Evolutionary conservation across 2,329 filamentous ascomycete genomes (phyloP).

Genomic region (Aquanectria penicillioides): DNA sequence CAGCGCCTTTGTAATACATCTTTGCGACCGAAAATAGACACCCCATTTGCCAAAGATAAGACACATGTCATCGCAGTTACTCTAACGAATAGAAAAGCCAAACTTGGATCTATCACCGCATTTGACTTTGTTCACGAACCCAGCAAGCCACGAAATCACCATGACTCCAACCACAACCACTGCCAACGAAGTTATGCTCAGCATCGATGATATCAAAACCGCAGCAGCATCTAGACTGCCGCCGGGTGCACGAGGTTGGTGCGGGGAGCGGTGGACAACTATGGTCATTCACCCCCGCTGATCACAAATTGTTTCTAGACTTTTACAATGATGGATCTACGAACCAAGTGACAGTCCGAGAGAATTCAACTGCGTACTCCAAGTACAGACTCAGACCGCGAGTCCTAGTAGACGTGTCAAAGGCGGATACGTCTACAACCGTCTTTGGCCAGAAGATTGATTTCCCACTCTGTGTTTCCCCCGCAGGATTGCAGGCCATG

Average conservation of each 20-base stretch:
- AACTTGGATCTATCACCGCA: no score
- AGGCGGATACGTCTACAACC: neutral
- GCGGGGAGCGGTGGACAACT: neutral
- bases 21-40: no score
- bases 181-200: neutral
- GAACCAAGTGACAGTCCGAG: neutral
- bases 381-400: conserved; percentile 13
- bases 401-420: conserved; percentile 17
- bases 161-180: no score
- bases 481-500: conserved; percentile 61
- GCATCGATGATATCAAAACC: neutral
- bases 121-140: no score
- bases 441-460: conserved; percentile 42
- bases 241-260: neutral
- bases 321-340: conserved; percentile 12
- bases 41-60: no score
- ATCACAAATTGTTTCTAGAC: no score
- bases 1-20: no score
- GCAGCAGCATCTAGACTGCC: neutral
- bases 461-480: conserved; percentile 61
- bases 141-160: no score
- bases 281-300: neutral
- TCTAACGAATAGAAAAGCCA: no score
- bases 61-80: no score
- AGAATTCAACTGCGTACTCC: conserved; percentile 1